These are phyloP conservation scores for Tulasnella sp. DNA, from an alignment of 768 basidiomycete genomes.

Conservation along the genomic window DNA sequence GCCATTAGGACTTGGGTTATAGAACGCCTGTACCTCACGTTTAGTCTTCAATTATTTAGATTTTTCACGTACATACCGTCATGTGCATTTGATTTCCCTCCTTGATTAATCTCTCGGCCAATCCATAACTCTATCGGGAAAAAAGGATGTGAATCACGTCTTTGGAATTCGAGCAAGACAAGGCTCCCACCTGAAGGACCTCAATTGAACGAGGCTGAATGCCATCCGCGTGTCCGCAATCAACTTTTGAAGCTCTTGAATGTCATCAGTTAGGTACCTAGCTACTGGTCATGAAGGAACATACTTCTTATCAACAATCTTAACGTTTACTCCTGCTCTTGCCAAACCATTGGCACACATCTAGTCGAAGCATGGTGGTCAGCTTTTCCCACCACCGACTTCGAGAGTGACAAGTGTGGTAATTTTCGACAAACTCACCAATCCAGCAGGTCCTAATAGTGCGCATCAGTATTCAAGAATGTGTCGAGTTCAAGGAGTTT, in stretches of 20 bases:
- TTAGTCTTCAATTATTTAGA: neutral
- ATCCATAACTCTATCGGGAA: constrained; percentile 59
- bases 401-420: neutral
- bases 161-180: neutral
- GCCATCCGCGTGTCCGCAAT: constrained; percentile 42
- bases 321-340: constrained; percentile 42
- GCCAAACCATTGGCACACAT: constrained; percentile 58
- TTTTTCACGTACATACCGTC: constrained; percentile 35
- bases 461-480: neutral
- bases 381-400: neutral
- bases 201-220: constrained; percentile 44
- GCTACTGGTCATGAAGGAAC: neutral
- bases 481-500: neutral
- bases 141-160: neutral
- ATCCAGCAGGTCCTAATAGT: constrained; percentile 7
- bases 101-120: constrained; percentile 47
- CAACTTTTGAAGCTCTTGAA: constrained; percentile 35
- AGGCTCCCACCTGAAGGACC: constrained; percentile 34
- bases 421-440: neutral
- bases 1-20: constrained; percentile 48
- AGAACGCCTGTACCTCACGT: constrained; percentile 43
- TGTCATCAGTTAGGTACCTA: neutral
- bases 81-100: constrained; percentile 59
- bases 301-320: constrained; percentile 39
- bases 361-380: constrained; percentile 33